These are phyloP conservation scores for Cercospora sp. DNA, from an alignment of 2,329 filamentous ascomycete genomes.

Conservation along the genomic window DNA sequence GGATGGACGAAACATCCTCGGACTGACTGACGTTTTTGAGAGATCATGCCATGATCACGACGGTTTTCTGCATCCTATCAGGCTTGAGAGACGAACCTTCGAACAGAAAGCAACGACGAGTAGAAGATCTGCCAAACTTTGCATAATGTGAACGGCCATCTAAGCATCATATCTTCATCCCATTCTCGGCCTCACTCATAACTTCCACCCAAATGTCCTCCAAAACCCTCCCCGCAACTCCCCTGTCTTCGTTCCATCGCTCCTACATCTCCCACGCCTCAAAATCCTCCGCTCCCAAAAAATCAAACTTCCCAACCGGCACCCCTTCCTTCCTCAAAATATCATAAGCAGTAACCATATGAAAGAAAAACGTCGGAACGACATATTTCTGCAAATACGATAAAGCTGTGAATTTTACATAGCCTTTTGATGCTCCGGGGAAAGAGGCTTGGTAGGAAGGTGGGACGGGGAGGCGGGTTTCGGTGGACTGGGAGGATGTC, in stretches of 20 bases:
- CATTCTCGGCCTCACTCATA: not conserved
- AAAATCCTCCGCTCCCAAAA: constrained; percentile 41
- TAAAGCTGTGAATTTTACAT: constrained; percentile 43
- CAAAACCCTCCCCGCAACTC: too few relatives aligned
- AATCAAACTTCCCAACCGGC: constrained; percentile 62
- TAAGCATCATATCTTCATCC: not conserved
- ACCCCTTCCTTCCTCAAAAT: constrained; percentile 64
- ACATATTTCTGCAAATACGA: constrained; percentile 53
- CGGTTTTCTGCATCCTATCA: not conserved
- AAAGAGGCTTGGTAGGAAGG: not conserved
- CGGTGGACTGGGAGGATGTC: not conserved
- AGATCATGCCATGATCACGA: not conserved
- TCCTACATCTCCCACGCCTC: constrained; percentile 3
- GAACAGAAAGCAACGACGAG: not conserved
- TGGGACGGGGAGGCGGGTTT: not conserved
- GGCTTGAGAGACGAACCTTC: not conserved
- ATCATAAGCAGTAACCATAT: constrained; percentile 59
- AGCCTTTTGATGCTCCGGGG: not conserved
- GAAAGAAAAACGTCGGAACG: constrained; percentile 65
- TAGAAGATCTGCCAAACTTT: not conserved
- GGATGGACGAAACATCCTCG: not conserved
- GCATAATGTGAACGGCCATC: not conserved
- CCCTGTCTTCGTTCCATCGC: too few relatives aligned
- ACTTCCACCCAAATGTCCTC: too few relatives aligned
- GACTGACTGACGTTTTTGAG: not conserved